Conservation (phyloP, 2,329 filamentous ascomycete genomes). For the Trichoderma koningiopsis region DNA sequence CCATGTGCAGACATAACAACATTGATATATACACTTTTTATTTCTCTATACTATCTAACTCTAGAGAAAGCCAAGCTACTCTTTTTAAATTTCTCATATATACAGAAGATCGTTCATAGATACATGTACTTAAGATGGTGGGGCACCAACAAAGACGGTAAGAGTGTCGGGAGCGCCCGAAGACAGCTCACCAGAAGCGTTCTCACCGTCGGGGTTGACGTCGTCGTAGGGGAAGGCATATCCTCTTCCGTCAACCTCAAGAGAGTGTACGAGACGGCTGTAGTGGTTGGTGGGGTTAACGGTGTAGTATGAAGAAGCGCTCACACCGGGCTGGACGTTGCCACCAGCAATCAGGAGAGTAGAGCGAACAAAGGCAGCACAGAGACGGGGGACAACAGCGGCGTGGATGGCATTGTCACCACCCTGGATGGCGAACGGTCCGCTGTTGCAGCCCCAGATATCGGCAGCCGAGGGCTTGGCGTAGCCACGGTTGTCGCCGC, state of each 20-base stretch:
- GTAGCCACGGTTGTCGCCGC: slow-evolving; percentile 48
- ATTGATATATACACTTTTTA: neutral
- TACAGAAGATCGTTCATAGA: neutral
- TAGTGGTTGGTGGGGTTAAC: slow-evolving; percentile 57
- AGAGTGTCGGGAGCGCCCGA: slow-evolving; percentile 33
- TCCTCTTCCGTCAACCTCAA: slow-evolving; percentile 60
- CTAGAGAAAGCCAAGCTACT: neutral
- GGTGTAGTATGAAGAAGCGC: slow-evolving; percentile 47
- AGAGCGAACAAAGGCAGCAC: slow-evolving; percentile 52
- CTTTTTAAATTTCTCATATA: neutral
- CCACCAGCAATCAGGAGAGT: slow-evolving; percentile 51
- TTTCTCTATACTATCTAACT: neutral
- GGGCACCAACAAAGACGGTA: slow-evolving; percentile 36
- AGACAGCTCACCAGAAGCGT: slow-evolving; percentile 48
- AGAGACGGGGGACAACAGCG: slow-evolving; percentile 51
- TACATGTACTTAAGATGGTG: neutral
- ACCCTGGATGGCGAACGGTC: slow-evolving; percentile 45
- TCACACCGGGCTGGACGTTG: slow-evolving; percentile 47
- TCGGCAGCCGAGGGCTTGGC: slow-evolving; percentile 47
- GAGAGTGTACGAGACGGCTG: slow-evolving; percentile 60
- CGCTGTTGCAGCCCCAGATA: slow-evolving; percentile 55
- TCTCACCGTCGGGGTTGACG: slow-evolving; percentile 59
- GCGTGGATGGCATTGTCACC: slow-evolving; percentile 45
- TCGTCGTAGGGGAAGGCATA: slow-evolving; percentile 72
- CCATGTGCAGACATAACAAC: neutral